Percentiles rank a stretch among this genome's conserved stretches.
Conservation (phyloP, 73 alveolate genomes). For the Paramecium tetraurelia region DNA sequence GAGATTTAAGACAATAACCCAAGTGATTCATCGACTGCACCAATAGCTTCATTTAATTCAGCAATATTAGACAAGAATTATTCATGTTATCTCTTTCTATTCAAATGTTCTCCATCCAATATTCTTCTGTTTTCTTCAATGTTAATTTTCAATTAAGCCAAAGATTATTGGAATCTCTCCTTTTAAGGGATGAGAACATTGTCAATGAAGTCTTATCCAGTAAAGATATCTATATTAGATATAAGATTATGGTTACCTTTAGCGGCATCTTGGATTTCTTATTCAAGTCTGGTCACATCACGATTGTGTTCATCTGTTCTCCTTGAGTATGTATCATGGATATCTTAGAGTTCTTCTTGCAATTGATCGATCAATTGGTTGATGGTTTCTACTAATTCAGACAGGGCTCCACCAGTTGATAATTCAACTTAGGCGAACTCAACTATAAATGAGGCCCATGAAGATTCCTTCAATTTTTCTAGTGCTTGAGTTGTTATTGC, state of each 20-base stretch:
- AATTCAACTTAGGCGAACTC: neutral
- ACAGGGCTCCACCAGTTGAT: neutral
- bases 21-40: constrained; percentile 23
- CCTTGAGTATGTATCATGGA: neutral
- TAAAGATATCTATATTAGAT: neutral
- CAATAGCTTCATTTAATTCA: constrained; percentile 26
- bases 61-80: neutral
- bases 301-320: constrained; percentile 26
- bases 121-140: constrained; percentile 7
- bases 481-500: neutral
- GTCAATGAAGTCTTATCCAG: constrained; percentile 25
- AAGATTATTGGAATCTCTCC: neutral
- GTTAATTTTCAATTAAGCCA: neutral
- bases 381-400: neutral
- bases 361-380: neutral
- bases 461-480: neutral
- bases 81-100: constrained; percentile 4
- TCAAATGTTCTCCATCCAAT: neutral
- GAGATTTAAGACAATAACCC: neutral
- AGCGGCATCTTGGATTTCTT: neutral
- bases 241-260: neutral
- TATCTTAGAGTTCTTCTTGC: neutral
- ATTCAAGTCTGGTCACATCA: neutral
- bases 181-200: neutral
- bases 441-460: neutral